A percentile compares a stretch with the other conserved stretches of the same genome.
Evolutionary conservation across 2,329 filamentous ascomycete genomes (phyloP).

Genomic region (Pseudocercospora pini-densiflorae): DNA sequence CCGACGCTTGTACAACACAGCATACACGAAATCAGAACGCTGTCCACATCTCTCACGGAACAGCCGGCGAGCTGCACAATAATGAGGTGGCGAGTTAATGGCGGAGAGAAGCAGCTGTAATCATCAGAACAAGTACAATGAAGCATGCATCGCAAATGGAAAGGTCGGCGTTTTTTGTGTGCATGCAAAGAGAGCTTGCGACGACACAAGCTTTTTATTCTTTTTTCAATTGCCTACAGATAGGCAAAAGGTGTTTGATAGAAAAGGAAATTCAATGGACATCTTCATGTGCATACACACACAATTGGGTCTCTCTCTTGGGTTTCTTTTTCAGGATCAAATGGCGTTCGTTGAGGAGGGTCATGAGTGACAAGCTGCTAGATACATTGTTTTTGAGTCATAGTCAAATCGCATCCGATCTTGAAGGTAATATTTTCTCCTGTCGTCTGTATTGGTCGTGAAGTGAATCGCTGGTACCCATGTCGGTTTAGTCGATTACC

Average conservation of each 20-base stretch:
- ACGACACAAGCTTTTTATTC: neutral
- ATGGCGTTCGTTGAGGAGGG: neutral
- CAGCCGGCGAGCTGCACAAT: constrained; percentile 9
- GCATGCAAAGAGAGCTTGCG: constrained; percentile 2
- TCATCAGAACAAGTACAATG: constrained; percentile 11
- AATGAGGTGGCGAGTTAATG: constrained; percentile 6
- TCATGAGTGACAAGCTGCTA: neutral
- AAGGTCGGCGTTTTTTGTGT: neutral
- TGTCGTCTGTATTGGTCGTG: no score
- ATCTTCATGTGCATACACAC: constrained; percentile 1
- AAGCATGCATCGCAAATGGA: constrained; percentile 7
- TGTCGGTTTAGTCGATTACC: no score
- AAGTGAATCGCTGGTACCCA: no score
- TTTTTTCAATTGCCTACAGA: neutral
- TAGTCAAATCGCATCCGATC: constrained; percentile 1
- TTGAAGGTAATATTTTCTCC: no score
- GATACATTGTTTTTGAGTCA: neutral
- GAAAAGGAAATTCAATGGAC: constrained; percentile 3
- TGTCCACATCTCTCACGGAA: neutral
- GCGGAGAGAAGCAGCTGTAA: constrained; percentile 10
- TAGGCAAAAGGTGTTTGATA: constrained; percentile 4
- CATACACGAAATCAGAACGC: constrained; percentile 7
- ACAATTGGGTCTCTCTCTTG: neutral
- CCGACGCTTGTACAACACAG: constrained; percentile 10
- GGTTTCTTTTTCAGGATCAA: neutral